phyloP scores from a whole-genome alignment of 805 yeast species.

The Ogataea ramenticola region DNA sequence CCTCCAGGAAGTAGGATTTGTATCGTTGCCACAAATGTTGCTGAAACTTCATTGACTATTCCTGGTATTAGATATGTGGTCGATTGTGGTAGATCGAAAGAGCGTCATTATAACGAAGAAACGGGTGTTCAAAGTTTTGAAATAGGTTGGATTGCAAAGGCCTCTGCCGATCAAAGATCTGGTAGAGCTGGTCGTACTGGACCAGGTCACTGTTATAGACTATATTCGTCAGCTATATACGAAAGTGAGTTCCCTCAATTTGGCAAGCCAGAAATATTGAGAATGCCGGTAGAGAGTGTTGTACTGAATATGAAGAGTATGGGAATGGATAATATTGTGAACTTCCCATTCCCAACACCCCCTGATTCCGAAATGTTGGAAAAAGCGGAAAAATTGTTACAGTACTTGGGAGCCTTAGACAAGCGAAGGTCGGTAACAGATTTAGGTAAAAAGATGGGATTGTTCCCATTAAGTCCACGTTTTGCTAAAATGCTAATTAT shows the following conservation, averaged over 20 bases:
- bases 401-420: constrained; percentile 72
- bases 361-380: constrained; percentile 58
- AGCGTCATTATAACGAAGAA: constrained; percentile 70
- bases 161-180: constrained; percentile 90
- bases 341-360: constrained; percentile 93
- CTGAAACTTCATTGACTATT: constrained; percentile 94
- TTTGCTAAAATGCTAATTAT: constrained; percentile 84
- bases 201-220: constrained; percentile 93
- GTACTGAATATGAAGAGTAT: constrained; percentile 92
- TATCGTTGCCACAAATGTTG: constrained; percentile 94
- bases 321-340: constrained; percentile 86
- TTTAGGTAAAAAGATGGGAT: constrained; percentile 78
- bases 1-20: constrained; percentile 84
- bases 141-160: constrained; percentile 88
- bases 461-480: constrained; percentile 90
- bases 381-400: constrained; percentile 61
- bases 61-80: constrained; percentile 94
- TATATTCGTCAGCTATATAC: constrained; percentile 88
- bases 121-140: constrained; percentile 92
- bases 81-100: constrained; percentile 92
- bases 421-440: constrained; percentile 54
- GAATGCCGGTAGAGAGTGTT: constrained; percentile 97
- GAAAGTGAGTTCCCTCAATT: constrained; percentile 82
- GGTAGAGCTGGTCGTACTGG: constrained; percentile 99
- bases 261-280: constrained; percentile 78